These are phyloP conservation scores for Coemansia sp. DNA, from an alignment of 192 early-diverging fungal species.

Conservation along the genomic window DNA sequence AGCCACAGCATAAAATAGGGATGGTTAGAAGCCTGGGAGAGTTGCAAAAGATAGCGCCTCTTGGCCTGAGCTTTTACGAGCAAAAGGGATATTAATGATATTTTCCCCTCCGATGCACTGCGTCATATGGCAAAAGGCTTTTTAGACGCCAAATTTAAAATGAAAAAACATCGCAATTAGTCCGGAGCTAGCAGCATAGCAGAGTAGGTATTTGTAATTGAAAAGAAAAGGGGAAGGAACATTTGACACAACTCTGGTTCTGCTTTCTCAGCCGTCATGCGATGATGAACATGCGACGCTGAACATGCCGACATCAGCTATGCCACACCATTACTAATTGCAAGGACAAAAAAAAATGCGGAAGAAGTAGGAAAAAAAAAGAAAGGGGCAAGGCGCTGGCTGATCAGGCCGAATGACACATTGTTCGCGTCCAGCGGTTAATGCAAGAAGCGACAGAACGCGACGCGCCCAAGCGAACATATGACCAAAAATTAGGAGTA, in stretches of 20 bases:
- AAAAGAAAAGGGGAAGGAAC: not conserved
- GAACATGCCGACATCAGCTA: constrained; percentile 3
- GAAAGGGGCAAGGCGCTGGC: not conserved
- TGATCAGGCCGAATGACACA: constrained; percentile 6
- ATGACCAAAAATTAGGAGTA: not conserved
- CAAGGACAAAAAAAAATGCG: not conserved
- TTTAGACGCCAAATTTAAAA: not conserved
- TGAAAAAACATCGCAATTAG: constrained; percentile 42
- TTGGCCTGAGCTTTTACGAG: not conserved
- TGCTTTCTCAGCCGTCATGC: too few species aligned
- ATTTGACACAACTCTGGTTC: too few species aligned
- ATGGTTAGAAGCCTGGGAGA: constrained; percentile 4
- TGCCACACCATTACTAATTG: not conserved
- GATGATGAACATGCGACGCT: not conserved
- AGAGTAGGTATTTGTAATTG: not conserved
- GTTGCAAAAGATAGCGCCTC: constrained; percentile 2
- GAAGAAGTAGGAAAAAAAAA: not conserved
- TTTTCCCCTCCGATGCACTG: not conserved
- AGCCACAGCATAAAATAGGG: not conserved
- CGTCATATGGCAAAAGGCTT: not conserved
- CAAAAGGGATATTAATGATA: constrained; percentile 1
- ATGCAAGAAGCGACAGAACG: constrained; percentile 11
- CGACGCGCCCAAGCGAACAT: not conserved
- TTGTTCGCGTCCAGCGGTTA: not conserved
- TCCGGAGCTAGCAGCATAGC: not conserved